These are phyloP conservation scores for Multifurca ochricompacta DNA, from an alignment of 768 basidiomycete genomes.

Conservation along the genomic window DNA sequence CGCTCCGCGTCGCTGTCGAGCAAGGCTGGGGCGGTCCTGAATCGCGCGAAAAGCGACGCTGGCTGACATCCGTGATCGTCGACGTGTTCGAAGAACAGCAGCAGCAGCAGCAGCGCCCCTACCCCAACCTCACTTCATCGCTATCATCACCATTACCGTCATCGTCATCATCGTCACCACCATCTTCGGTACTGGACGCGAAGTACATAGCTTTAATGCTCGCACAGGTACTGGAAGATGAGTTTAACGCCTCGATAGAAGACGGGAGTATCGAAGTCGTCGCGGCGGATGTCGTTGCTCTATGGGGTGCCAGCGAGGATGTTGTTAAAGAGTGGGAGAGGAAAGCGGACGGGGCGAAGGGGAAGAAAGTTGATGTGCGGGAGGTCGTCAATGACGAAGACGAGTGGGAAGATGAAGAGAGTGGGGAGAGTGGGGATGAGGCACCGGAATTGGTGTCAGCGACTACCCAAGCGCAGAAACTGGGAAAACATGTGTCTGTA, in stretches of 20 bases:
- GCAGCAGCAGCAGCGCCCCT: conserved; percentile 23
- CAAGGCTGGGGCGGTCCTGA: conserved; percentile 83
- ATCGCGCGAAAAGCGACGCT: conserved; percentile 63
- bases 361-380: conserved; percentile 47
- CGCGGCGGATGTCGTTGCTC: conserved; percentile 57
- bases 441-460: conserved; percentile 49
- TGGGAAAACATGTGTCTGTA: conserved; percentile 50
- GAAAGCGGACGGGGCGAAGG: conserved; percentile 48
- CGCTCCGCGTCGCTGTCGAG: conserved; percentile 77
- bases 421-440: conserved; percentile 42
- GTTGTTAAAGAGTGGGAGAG: conserved; percentile 56
- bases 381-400: conserved; percentile 35
- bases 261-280: conserved; percentile 76
- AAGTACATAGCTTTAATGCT: conserved; percentile 77
- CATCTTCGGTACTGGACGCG: conserved; percentile 43
- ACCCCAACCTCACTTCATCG: conserved; percentile 12
- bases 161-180: conserved; percentile 29
- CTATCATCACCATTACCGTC: background rate
- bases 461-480: conserved; percentile 18
- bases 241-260: conserved; percentile 78
- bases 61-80: conserved; percentile 76
- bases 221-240: conserved; percentile 77
- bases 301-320: conserved; percentile 56
- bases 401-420: conserved; percentile 42
- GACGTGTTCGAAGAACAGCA: conserved; percentile 54